Percentiles rank a stretch among this genome's conserved stretches.
These are phyloP conservation scores for Rosa rugosa DNA, from an alignment of 306 rosid genomes.

Conservation along the genomic window DNA sequence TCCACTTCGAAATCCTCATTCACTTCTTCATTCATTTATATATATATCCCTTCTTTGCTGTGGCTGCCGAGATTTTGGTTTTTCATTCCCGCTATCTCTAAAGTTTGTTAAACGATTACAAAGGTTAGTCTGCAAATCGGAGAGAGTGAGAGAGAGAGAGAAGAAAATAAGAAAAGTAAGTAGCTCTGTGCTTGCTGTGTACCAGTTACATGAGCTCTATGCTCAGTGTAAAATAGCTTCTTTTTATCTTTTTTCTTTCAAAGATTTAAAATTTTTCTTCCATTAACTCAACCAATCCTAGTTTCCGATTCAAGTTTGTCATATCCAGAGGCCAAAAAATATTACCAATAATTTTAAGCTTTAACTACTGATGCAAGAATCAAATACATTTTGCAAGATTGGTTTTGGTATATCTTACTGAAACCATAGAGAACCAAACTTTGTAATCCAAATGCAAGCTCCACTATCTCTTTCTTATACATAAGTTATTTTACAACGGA, in stretches of 20 bases:
- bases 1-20: conserved; percentile 24
- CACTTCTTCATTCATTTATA: background rate
- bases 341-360: background rate
- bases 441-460: background rate
- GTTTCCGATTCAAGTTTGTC: background rate
- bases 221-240: too few species aligned
- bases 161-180: too few species aligned
- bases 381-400: background rate
- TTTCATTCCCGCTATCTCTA: background rate
- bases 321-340: background rate
- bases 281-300: background rate
- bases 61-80: background rate
- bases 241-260: too few species aligned
- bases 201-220: too few species aligned
- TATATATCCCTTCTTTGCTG: background rate
- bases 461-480: background rate
- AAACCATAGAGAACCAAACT: background rate
- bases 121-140: too few species aligned
- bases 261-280: background rate
- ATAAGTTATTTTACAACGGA: background rate
- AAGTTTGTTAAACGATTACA: background rate
- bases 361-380: background rate
- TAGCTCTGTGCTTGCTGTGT: too few species aligned
- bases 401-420: background rate
- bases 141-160: too few species aligned